Conservation (phyloP, 176 grass and related monocot species). For the Microstegium vimineum region DNA sequence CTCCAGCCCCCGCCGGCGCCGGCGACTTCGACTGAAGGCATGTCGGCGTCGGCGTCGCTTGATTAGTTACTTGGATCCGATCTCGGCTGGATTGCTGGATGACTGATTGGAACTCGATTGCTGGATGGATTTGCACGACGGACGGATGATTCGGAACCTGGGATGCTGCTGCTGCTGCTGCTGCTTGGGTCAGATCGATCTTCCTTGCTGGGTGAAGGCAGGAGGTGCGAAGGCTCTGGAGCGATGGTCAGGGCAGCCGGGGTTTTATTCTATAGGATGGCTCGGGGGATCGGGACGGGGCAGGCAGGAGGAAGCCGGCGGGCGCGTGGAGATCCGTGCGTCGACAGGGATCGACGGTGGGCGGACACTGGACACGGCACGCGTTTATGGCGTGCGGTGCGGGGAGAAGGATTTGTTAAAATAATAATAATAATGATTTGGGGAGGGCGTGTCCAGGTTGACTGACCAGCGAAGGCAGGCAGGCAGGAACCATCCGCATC, state of each 20-base stretch:
- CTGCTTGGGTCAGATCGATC: too few species aligned
- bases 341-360: not conserved
- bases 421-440: too few species aligned
- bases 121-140: too few species aligned
- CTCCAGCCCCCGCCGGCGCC: not conserved
- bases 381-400: slow-evolving; percentile 39
- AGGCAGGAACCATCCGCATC: not conserved
- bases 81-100: not conserved
- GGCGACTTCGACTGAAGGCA: not conserved
- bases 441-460: too few species aligned
- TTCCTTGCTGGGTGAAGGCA: too few species aligned
- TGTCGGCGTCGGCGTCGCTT: not conserved
- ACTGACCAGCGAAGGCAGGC: not conserved
- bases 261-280: slow-evolving; percentile 30
- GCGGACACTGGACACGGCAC: not conserved
- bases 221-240: not conserved
- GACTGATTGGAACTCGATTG: not conserved
- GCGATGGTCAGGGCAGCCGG: not conserved
- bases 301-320: slow-evolving; percentile 1
- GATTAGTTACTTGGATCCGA: too few species aligned
- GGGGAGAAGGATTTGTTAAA: too few species aligned
- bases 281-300: not conserved
- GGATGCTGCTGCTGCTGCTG: too few species aligned
- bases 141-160: too few species aligned
- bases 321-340: slow-evolving; percentile 8